Conservation (phyloP, 768 basidiomycete species). For the Clitopilus hobsonii region DNA sequence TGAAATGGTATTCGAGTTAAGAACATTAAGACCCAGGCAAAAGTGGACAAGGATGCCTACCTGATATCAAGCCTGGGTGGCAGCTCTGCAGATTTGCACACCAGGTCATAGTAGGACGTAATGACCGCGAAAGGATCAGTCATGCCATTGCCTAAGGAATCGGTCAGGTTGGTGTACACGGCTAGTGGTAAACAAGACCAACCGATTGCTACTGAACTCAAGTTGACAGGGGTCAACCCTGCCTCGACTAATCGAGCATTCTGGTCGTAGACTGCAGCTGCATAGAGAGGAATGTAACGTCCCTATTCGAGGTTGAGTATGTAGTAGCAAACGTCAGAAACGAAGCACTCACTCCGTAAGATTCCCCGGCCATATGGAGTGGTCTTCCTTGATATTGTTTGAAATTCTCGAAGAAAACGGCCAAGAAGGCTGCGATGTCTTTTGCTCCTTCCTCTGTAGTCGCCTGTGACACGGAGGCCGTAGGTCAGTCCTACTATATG, state of each 20-base stretch:
- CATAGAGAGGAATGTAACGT: constrained; percentile 70
- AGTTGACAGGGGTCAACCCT: constrained; percentile 56
- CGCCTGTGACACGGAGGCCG: constrained; percentile 27
- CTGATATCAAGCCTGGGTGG: not conserved
- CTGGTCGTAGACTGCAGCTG: constrained; percentile 71
- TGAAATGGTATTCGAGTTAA: no score
- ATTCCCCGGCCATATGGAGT: constrained; percentile 71
- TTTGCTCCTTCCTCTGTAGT: constrained; percentile 64
- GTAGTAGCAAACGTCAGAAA: not conserved
- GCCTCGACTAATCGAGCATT: constrained; percentile 50
- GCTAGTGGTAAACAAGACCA: constrained; percentile 11
- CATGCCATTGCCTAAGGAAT: constrained; percentile 50
- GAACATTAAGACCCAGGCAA: no score
- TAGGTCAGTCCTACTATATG: not conserved
- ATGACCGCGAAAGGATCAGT: constrained; percentile 49
- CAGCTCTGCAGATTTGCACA: constrained; percentile 40
- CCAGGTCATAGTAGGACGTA: constrained; percentile 40
- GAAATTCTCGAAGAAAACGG: constrained; percentile 74
- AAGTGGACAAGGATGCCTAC: no score
- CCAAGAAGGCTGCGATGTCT: constrained; percentile 67
- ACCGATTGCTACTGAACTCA: constrained; percentile 69
- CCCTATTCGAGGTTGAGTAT: constrained; percentile 36
- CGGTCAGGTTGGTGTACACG: not conserved
- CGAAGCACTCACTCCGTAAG: constrained; percentile 55
- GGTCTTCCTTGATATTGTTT: constrained; percentile 60